Evolutionary conservation across 2,329 filamentous ascomycete genomes (phyloP).

Genomic region (Neofusicoccum cordaticola): DNA sequence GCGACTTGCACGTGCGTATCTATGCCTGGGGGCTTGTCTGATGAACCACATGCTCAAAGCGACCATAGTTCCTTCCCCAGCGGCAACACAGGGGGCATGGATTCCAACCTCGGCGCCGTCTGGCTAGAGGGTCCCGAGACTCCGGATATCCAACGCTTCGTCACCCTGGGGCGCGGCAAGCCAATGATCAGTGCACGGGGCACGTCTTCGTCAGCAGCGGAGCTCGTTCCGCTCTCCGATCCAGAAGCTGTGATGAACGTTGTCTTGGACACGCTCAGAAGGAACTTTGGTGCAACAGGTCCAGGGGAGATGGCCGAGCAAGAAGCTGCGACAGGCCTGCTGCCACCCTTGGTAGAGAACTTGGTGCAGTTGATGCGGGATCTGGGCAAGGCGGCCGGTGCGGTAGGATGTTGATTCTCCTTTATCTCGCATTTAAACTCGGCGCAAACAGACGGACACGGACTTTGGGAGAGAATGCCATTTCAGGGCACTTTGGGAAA

Average conservation of each 20-base stretch:
- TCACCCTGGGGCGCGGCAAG: slow-evolving; percentile 54
- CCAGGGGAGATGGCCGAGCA: slow-evolving; percentile 28
- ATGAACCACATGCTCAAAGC: not conserved
- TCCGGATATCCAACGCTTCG: slow-evolving; percentile 55
- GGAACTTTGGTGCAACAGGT: slow-evolving; percentile 32
- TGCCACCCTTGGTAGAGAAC: slow-evolving; percentile 65
- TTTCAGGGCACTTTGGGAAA: not conserved
- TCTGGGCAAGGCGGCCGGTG: slow-evolving; percentile 50
- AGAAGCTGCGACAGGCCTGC: slow-evolving; percentile 33
- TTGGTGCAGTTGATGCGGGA: slow-evolving; percentile 62
- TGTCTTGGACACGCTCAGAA: slow-evolving; percentile 58
- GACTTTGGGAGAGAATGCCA: not conserved
- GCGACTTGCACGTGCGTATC: slow-evolving; percentile 6
- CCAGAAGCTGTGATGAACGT: slow-evolving; percentile 59
- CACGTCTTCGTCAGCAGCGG: slow-evolving; percentile 14
- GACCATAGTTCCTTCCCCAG: not conserved
- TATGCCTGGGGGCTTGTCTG: not conserved
- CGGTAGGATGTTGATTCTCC: not conserved
- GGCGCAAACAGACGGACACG: not conserved
- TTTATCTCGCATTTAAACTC: not conserved
- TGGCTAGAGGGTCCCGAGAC: slow-evolving; percentile 59
- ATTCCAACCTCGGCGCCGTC: slow-evolving; percentile 19
- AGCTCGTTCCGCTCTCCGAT: slow-evolving; percentile 49
- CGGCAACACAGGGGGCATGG: not conserved
- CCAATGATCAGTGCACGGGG: slow-evolving; percentile 49